Evolutionary conservation across 768 basidiomycete genomes (phyloP).

Genomic region (Boletus rubroflammeus): DNA sequence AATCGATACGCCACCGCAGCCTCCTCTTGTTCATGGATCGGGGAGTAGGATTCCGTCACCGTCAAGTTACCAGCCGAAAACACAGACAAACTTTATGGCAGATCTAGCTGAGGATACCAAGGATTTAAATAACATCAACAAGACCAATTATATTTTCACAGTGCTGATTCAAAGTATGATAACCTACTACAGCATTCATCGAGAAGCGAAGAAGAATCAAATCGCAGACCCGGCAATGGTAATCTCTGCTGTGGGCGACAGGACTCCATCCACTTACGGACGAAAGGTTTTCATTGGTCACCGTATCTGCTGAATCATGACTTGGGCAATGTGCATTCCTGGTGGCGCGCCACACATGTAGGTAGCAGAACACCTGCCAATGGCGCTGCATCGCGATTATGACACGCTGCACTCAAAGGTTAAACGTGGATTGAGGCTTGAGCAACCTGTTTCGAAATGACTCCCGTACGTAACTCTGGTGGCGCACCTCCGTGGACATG

Average conservation of each 20-base stretch:
- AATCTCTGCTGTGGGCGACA: neutral
- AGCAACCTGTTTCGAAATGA: conserved; percentile 5
- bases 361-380: neutral
- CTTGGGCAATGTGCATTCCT: conserved; percentile 5
- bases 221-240: conserved; percentile 5
- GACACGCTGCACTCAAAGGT: conserved; percentile 6
- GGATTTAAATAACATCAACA: neutral
- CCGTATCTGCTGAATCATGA: neutral
- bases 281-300: neutral
- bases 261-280: neutral
- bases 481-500: conserved; percentile 19
- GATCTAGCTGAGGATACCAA: neutral
- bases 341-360: conserved; percentile 15
- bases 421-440: neutral
- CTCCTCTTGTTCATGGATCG: neutral
- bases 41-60: neutral
- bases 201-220: conserved; percentile 5
- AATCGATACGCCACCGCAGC: conserved; percentile 26
- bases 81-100: neutral
- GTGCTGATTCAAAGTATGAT: neutral
- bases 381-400: conserved; percentile 1
- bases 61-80: neutral
- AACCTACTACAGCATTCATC: conserved; percentile 4
- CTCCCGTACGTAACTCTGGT: conserved; percentile 19
- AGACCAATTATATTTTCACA: neutral